A percentile compares a stretch with the other conserved stretches of the same genome.
phyloP scores from a whole-genome alignment of 1,139 yeast genomes.

The Scheffersomyces lignicola region DNA sequence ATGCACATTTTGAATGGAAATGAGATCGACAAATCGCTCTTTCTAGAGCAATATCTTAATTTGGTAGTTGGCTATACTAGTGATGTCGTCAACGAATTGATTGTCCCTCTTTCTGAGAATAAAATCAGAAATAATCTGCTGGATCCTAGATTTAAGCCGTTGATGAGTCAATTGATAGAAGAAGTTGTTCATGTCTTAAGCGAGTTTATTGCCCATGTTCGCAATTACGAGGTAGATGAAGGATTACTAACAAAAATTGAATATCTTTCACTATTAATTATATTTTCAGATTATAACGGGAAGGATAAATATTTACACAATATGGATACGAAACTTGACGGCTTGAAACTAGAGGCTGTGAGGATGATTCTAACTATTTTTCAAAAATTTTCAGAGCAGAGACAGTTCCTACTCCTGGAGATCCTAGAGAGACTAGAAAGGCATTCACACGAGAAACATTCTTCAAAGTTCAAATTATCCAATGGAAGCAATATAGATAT shows the following conservation, averaged over 20 bases:
- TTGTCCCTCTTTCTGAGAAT: slow-evolving; percentile 19
- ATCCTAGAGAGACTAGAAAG: slow-evolving; percentile 49
- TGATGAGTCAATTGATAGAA: neutral
- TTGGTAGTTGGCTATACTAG: slow-evolving; percentile 39
- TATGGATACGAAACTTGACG: slow-evolving; percentile 6
- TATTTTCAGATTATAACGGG: slow-evolving; percentile 30
- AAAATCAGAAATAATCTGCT: neutral
- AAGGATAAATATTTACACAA: slow-evolving; percentile 17
- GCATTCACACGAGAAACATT: slow-evolving; percentile 41
- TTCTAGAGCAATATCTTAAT: slow-evolving; percentile 44
- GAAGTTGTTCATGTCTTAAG: neutral
- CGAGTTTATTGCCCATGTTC: slow-evolving; percentile 14
- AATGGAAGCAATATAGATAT: neutral
- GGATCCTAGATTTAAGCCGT: neutral
- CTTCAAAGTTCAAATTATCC: neutral
- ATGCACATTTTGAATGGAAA: slow-evolving; percentile 41
- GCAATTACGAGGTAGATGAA: slow-evolving; percentile 38
- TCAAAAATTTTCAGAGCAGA: slow-evolving; percentile 46
- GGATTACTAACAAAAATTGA: slow-evolving; percentile 51
- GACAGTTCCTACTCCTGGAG: slow-evolving; percentile 60
- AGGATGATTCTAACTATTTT: slow-evolving; percentile 33
- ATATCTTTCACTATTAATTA: slow-evolving; percentile 39
- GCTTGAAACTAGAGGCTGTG: slow-evolving; percentile 5
- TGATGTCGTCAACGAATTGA: slow-evolving; percentile 28
- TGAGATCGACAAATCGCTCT: slow-evolving; percentile 40